Conservation (phyloP, 2,329 filamentous ascomycete genomes). For the Fusarium cicatricum region DNA sequence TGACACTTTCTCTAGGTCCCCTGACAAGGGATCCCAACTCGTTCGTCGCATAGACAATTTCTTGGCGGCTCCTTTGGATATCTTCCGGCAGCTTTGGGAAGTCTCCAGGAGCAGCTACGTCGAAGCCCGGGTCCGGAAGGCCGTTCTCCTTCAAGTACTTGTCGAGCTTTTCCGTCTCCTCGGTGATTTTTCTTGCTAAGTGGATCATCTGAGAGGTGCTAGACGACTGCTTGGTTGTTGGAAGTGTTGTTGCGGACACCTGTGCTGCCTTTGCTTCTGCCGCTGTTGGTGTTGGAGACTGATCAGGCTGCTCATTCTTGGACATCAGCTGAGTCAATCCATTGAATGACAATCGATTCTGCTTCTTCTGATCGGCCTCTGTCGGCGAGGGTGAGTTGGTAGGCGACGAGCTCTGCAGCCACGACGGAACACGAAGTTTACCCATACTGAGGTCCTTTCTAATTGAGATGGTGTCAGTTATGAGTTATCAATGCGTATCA, state of each 20-base stretch:
- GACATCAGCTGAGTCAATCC: constrained; percentile 38
- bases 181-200: constrained; percentile 57
- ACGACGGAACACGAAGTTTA: constrained; percentile 45
- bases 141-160: constrained; percentile 54
- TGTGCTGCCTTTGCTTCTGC: background rate
- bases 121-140: constrained; percentile 55
- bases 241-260: background rate
- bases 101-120: constrained; percentile 52
- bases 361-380: constrained; percentile 45
- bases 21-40: constrained; percentile 58
- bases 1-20: constrained; percentile 59
- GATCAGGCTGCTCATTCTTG: constrained; percentile 30
- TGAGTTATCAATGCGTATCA: too few species aligned
- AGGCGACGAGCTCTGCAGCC: constrained; percentile 41
- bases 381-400: constrained; percentile 19
- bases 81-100: constrained; percentile 58
- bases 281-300: constrained; percentile 4
- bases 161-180: constrained; percentile 60
- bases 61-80: constrained; percentile 54
- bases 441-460: constrained; percentile 21
- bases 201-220: constrained; percentile 51
- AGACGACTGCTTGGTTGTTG: constrained; percentile 14
- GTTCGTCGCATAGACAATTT: constrained; percentile 58
- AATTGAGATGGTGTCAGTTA: too few species aligned
- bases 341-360: constrained; percentile 47